Evolutionary conservation across 2,329 filamentous ascomycete genomes (phyloP), one percentile per base, ranked within the genome.

Genomic region (Botrytis squamosa): DNA sequence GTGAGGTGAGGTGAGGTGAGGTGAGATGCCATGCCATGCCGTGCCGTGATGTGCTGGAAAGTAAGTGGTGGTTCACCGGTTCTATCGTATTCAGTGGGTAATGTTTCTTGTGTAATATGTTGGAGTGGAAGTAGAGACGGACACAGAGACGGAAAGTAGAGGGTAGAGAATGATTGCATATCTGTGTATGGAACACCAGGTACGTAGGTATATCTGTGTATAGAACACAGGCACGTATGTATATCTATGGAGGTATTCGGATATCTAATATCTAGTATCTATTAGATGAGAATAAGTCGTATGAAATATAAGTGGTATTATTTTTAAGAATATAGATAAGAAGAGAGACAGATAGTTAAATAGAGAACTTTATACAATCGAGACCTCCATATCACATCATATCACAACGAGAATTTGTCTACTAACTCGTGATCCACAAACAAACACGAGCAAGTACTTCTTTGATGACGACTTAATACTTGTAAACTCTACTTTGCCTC

Each of bases 371-470:
- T 12, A 33, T 65, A 44, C 7, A 18, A 65, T 20, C 55, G 16
- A 62, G 33, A 36, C 20, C 36, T 22, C 22, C 20, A 38, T 25
- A 38, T 38, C 5, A 62, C 25, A 29, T 64, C 6, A 29, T n/a
- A 9, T 7, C 5, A 62, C 2, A 9, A 40, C 33, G 36, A 36
- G 4, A 22, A 66, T 38, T 36, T 18, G 9, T 22, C 33, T 46
- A 49, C 33, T 46, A 49, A n/a, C 46, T 67, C 36, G 55, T 67
- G 65, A 55, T 67, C 46, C 33, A 55, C 46, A 40, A 55, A n/a
- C 65, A 52, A 49, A 38, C 29, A 29, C 44, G n/a, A 67, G 6
- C 20, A 18, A 25, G 33, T 33, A 66, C 16, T 52, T 46, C 2
- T 9, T 25, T 20, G 65, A 67, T 55, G 46, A 55, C 52, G 52